Evolutionary conservation across 352 stramenopile species (phyloP), one percentile per base, ranked within the genome.

Genomic region (Halophytophthora batemanensis): DNA sequence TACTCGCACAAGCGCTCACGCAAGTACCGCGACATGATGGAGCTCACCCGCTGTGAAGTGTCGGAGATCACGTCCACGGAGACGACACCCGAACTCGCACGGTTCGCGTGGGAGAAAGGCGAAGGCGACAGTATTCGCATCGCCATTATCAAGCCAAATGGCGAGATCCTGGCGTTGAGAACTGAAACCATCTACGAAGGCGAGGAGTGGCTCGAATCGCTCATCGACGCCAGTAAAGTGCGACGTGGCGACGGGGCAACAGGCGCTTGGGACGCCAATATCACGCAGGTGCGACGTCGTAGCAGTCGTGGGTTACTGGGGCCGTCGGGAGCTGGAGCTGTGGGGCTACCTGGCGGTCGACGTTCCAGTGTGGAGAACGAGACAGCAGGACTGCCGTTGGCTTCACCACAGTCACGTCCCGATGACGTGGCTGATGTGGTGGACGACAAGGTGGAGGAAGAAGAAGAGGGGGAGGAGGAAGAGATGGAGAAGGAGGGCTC

Each of bases 141-240:
- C 21, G 79, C 75, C 3, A 88, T 93, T 38, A 72, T 71, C 22
- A 87, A 85, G 41, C 60, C 70, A 0, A 87, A 78, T 23, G 82
- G 82, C 2, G 76, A 90, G 50, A 74, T 87, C 18, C 34, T 90
- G 13, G 79, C 81, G 4, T 36, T 93, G 21, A 70, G 78, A 19
- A 88, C 79, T 0, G 82, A 93, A 41, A 89, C 72, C 45, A 86
- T 90, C 37, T 88, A 88, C 45, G 82, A 93, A 66, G 82, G 82
- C 15, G 78, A 79, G 29, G 82, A 93, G 49, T 93, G 82, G 82
- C 59, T 93, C 3, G 82, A 93, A 44, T 86, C 77, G 2, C 64
- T 91, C 10, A 83, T 69, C 1, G 77, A 91, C 47, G 81, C 81
- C 3, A 90, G 75, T 42, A 69, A 82, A 10, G 75, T 87, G 23